Evolutionary conservation across 306 rosid species (phyloP).

Genomic region (Abrus precatorius): DNA sequence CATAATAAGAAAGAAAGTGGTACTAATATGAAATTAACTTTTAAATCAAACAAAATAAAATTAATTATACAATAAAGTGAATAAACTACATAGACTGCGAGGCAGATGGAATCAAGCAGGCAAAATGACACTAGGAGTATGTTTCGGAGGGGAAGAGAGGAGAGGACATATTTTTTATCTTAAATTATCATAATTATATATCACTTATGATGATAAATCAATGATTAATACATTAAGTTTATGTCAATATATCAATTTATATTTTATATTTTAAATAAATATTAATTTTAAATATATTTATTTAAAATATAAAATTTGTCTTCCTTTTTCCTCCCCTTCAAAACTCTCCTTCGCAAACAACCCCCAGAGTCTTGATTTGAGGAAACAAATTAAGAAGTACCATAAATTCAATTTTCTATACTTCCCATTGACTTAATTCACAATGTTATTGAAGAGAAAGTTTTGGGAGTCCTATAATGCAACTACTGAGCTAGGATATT

Average conservation of each 20-base stretch:
- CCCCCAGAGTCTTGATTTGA: neutral
- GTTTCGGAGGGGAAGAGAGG: too few species aligned
- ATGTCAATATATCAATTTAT: too few species aligned
- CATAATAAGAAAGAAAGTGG: neutral
- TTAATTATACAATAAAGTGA: constrained; percentile 9
- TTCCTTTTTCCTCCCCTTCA: too few species aligned
- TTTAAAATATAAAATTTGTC: too few species aligned
- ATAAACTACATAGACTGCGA: neutral
- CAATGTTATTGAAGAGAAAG: neutral
- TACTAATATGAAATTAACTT: neutral
- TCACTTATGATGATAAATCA: too few species aligned
- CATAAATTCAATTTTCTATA: neutral
- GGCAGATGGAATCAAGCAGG: neutral
- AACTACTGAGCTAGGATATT: constrained; percentile 20
- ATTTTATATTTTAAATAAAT: too few species aligned
- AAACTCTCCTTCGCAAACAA: too few species aligned
- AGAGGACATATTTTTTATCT: too few species aligned
- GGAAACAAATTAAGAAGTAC: neutral
- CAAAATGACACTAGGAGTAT: neutral
- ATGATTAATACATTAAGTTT: too few species aligned
- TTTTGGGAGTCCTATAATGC: constrained; percentile 1
- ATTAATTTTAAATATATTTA: too few species aligned
- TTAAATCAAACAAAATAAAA: neutral
- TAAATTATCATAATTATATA: too few species aligned
- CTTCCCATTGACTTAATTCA: neutral